Evolutionary conservation across 2,329 filamentous ascomycete genomes (phyloP).

Genomic region (Didymella glomerata): DNA sequence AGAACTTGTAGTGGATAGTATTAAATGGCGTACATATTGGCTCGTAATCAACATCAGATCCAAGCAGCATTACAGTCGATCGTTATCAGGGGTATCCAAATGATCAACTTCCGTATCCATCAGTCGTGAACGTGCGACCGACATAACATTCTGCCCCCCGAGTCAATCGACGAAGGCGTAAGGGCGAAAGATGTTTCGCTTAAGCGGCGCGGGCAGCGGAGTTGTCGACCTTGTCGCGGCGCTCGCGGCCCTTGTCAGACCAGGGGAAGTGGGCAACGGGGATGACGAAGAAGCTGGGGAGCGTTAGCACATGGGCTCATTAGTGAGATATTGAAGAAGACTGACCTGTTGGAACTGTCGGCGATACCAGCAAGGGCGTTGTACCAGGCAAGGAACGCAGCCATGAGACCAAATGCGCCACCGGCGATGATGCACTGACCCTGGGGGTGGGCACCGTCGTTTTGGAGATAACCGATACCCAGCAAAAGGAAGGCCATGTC

Average conservation of each 20-base stretch:
- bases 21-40: conserved; percentile 11
- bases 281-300: conserved; percentile 83
- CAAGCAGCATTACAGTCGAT: conserved; percentile 11
- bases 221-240: conserved; percentile 54
- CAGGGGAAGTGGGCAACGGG: conserved; percentile 95
- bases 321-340: neutral
- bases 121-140: conserved; percentile 6
- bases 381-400: conserved; percentile 64
- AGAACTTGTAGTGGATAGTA: conserved; percentile 8
- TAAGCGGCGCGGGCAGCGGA: conserved; percentile 28
- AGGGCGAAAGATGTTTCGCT: neutral
- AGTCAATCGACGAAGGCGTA: conserved; percentile 16
- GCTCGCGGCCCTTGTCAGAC: conserved; percentile 64
- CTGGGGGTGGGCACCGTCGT: conserved; percentile 54
- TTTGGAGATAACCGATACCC: conserved; percentile 61
- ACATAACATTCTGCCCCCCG: conserved; percentile 4
- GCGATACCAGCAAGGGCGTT: conserved; percentile 64
- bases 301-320: conserved; percentile 19
- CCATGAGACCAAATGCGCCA: conserved; percentile 62
- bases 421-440: conserved; percentile 59
- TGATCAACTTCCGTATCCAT: conserved; percentile 10
- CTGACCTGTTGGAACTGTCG: conserved; percentile 61
- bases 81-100: conserved; percentile 17
- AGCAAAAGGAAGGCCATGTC: conserved; percentile 67
- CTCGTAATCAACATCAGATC: conserved; percentile 3